Evolutionary conservation across 2,329 filamentous ascomycete genomes (phyloP).

Genomic region (Aspergillus novofumigatus): DNA sequence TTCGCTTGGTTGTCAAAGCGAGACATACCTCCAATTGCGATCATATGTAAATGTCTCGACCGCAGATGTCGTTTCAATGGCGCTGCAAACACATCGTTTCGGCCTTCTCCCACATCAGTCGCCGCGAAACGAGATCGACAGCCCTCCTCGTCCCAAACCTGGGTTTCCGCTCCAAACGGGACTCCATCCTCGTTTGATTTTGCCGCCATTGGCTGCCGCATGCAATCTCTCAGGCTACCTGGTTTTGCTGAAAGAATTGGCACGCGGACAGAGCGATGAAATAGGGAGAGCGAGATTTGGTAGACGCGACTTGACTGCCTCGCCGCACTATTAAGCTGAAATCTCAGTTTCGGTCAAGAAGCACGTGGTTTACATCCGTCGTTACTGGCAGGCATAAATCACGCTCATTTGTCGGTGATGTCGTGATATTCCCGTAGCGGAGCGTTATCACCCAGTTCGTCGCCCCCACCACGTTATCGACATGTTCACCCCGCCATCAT

Average conservation of each 20-base stretch:
- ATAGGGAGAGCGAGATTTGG: background rate
- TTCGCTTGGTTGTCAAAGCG: background rate
- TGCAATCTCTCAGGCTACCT: background rate
- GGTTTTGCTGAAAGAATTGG: background rate
- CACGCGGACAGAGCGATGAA: background rate
- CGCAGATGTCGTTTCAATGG: slow-evolving; percentile 47
- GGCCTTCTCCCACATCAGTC: background rate
- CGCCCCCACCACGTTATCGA: background rate
- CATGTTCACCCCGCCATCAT: background rate
- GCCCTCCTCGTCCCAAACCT: background rate
- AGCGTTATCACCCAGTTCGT: background rate
- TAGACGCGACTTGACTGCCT: background rate
- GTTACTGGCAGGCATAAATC: background rate
- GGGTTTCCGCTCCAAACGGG: background rate
- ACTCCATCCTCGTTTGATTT: background rate
- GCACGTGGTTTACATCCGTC: background rate
- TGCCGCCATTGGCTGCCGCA: background rate
- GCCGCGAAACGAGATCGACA: background rate
- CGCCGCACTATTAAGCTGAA: background rate
- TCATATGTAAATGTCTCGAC: slow-evolving; percentile 61
- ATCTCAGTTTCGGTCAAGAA: background rate
- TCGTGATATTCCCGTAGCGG: background rate
- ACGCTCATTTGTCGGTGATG: background rate
- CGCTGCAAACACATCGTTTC: slow-evolving; percentile 10
- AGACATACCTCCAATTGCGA: slow-evolving; percentile 54